These are phyloP conservation scores for Microthyrium microscopicum DNA, from an alignment of 2,329 filamentous ascomycete genomes.

Conservation along the genomic window DNA sequence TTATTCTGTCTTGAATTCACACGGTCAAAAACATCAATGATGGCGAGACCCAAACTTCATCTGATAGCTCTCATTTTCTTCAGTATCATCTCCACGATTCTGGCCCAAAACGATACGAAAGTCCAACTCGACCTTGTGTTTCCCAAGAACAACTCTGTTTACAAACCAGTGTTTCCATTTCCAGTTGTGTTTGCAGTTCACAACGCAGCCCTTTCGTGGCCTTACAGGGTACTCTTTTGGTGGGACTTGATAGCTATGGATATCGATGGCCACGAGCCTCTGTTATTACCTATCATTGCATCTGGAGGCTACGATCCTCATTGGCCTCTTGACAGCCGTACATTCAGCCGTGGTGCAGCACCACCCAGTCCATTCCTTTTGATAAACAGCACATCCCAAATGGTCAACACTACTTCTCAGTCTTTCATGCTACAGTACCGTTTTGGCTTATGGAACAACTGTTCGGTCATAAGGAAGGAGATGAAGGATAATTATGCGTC, in stretches of 20 bases:
- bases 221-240: not conserved
- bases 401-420: not conserved
- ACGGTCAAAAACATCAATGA: too few species aligned
- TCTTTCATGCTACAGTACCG: not conserved
- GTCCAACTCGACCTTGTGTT: constrained; percentile 1
- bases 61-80: too few species aligned
- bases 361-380: not conserved
- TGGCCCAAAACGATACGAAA: too few species aligned
- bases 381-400: not conserved
- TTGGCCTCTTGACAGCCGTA: too few species aligned
- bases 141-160: not conserved
- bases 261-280: not conserved
- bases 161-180: not conserved
- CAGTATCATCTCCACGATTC: too few species aligned
- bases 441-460: not conserved
- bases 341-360: too few species aligned
- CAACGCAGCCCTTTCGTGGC: not conserved
- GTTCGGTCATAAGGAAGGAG: not conserved
- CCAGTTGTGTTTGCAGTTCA: constrained; percentile 1
- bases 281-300: not conserved
- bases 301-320: not conserved
- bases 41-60: too few species aligned
- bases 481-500: too few species aligned
- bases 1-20: too few species aligned
- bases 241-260: too few species aligned